A percentile compares a stretch with the other conserved stretches of the same genome.
Evolutionary conservation across 2,329 filamentous ascomycete genomes (phyloP).

Genomic region (Thielaviopsis punctulata): DNA sequence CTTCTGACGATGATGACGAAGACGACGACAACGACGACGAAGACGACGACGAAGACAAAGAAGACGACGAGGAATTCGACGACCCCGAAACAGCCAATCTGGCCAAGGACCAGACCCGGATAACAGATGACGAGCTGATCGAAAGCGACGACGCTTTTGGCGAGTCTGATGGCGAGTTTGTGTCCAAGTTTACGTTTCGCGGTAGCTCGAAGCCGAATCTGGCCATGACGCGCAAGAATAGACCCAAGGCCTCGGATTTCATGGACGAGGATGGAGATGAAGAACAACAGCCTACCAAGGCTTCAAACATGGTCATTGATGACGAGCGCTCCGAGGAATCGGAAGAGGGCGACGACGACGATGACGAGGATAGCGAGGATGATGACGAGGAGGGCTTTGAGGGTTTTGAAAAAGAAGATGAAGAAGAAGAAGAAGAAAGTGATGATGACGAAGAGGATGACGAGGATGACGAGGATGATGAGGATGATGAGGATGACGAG

Average conservation of each 20-base stretch:
- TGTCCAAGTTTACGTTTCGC: conserved; percentile 53
- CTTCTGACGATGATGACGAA: conserved; percentile 22
- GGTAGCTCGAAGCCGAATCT: conserved; percentile 36
- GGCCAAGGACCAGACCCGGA: conserved; percentile 28
- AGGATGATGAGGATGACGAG: conserved; percentile 5
- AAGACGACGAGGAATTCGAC: conserved; percentile 36
- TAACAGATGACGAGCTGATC: conserved; percentile 42
- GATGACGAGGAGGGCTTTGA: conserved; percentile 22
- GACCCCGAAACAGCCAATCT: conserved; percentile 40
- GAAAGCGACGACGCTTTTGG: conserved; percentile 56
- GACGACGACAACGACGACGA: conserved; percentile 33
- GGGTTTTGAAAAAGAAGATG: conserved; percentile 21
- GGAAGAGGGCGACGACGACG: conserved; percentile 20
- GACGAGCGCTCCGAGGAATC: conserved; percentile 18
- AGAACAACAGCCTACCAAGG: conserved; percentile 16
- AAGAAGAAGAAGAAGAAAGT: conserved; percentile 21
- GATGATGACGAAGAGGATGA: conserved; percentile 22
- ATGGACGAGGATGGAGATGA: conserved; percentile 29
- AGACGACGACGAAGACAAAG: conserved; percentile 27
- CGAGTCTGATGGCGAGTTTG: conserved; percentile 67
- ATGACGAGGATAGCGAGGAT: conserved; percentile 22
- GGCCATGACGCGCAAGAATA: conserved; percentile 20
- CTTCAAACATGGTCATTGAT: conserved; percentile 17
- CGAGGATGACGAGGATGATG: conserved; percentile 20
- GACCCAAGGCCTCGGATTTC: conserved; percentile 38